These are phyloP conservation scores for Calonectria crousiana DNA, from an alignment of 2,329 filamentous ascomycete genomes.

Conservation along the genomic window DNA sequence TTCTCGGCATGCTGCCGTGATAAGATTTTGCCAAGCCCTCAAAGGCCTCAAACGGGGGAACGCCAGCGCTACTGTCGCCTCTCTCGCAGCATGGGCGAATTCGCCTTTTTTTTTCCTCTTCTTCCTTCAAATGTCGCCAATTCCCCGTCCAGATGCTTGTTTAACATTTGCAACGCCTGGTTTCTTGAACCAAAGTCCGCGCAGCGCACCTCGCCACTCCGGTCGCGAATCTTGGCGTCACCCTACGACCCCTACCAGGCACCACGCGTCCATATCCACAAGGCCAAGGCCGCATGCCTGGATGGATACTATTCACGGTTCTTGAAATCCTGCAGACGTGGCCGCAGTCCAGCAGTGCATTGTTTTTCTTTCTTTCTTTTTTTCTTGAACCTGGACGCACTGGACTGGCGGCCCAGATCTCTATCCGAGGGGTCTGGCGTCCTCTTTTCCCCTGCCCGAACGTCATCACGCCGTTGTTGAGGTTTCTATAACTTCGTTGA, in stretches of 20 bases:
- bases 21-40: slow-evolving; percentile 49
- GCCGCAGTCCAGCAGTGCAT: slow-evolving; percentile 34
- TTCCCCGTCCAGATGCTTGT: slow-evolving; percentile 32
- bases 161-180: slow-evolving; percentile 17
- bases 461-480: slow-evolving; percentile 34
- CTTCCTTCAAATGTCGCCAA: slow-evolving; percentile 21
- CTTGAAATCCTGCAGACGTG: slow-evolving; percentile 37
- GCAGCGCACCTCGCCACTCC: slow-evolving; percentile 13
- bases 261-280: slow-evolving; percentile 24
- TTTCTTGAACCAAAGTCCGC: slow-evolving; percentile 28
- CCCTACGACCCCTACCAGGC: slow-evolving; percentile 19
- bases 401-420: slow-evolving; percentile 27
- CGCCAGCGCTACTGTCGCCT: slow-evolving; percentile 42
- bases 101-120: slow-evolving; percentile 6
- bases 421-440: slow-evolving; percentile 15
- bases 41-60: slow-evolving; percentile 48
- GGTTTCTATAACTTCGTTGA: slow-evolving; percentile 20
- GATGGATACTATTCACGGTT: slow-evolving; percentile 40
- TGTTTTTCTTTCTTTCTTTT: slow-evolving; percentile 27
- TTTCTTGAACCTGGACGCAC: slow-evolving; percentile 30
- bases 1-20: slow-evolving; percentile 47
- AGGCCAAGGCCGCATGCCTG: slow-evolving; percentile 28
- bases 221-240: slow-evolving; percentile 5
- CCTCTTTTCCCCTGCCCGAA: background rate
- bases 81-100: slow-evolving; percentile 37